Conservation (phyloP, 257 asterid species). For the Thymus quinquecostatus region DNA sequence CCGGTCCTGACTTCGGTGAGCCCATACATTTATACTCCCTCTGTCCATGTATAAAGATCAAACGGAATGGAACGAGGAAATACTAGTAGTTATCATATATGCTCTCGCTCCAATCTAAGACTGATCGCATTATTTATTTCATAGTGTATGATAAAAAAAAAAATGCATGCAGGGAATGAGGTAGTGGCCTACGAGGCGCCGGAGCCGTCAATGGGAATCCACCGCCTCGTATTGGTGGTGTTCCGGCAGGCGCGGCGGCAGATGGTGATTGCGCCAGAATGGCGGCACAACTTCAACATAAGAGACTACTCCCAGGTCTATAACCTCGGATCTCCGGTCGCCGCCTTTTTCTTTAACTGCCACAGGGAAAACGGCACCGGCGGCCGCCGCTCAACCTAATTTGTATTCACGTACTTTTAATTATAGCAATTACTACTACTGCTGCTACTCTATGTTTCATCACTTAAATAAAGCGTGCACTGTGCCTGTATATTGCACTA, state of each 20-base stretch:
- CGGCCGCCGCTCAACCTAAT: slow-evolving; percentile 42
- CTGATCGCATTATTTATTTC: too few relatives aligned
- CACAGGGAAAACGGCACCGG: slow-evolving; percentile 69
- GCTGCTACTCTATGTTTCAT: too few relatives aligned
- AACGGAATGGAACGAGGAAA: too few relatives aligned
- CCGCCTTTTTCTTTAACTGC: slow-evolving; percentile 60
- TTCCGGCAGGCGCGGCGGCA: slow-evolving; percentile 52
- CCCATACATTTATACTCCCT: too few relatives aligned
- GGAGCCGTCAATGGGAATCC: slow-evolving; percentile 68
- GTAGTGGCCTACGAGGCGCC: slow-evolving; percentile 59
- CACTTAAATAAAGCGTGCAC: too few relatives aligned
- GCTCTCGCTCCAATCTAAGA: too few relatives aligned
- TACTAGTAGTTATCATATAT: too few relatives aligned
- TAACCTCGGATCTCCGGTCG: slow-evolving; percentile 63
- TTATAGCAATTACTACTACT: too few relatives aligned
- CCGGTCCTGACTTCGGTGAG: slow-evolving; percentile 37
- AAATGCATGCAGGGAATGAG: slow-evolving; percentile 49
- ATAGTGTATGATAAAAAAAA: too few relatives aligned
- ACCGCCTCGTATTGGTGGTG: slow-evolving; percentile 53
- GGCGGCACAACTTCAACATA: slow-evolving; percentile 62
- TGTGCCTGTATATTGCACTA: too few relatives aligned
- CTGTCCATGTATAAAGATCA: too few relatives aligned
- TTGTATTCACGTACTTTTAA: too few relatives aligned
- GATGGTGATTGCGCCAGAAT: slow-evolving; percentile 45
- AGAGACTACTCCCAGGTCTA: slow-evolving; percentile 51